Conservation (phyloP, 208 protist genomes). For the Leishmania arabica region DNA sequence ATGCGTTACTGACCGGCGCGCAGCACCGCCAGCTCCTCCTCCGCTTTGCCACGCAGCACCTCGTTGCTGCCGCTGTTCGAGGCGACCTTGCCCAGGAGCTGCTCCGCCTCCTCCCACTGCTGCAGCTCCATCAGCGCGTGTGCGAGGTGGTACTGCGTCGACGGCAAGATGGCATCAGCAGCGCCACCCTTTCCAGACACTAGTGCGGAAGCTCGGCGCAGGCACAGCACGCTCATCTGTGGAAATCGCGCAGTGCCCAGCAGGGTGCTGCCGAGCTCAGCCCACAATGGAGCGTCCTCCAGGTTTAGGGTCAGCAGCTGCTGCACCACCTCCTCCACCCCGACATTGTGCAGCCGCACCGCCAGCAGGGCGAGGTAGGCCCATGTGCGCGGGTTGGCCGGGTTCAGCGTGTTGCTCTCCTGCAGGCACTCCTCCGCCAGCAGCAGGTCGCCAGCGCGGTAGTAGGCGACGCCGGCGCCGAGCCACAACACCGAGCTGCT, state of each 20-base stretch:
- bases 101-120: conserved; percentile 52
- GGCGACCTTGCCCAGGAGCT: conserved; percentile 50
- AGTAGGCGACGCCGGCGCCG: conserved; percentile 86
- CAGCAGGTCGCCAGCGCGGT: conserved; percentile 60
- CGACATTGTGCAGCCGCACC: conserved; percentile 40
- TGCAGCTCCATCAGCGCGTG: conserved; percentile 50
- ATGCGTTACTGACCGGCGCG: not conserved
- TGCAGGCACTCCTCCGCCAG: conserved; percentile 87
- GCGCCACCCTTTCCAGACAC: not conserved
- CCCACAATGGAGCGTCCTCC: conserved; percentile 59
- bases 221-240: conserved; percentile 48
- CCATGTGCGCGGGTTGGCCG: conserved; percentile 87
- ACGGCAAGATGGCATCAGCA: conserved; percentile 21
- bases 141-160: conserved; percentile 67
- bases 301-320: conserved; percentile 66
- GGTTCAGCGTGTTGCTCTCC: conserved; percentile 88
- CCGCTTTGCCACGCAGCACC: conserved; percentile 67
- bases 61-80: conserved; percentile 42
- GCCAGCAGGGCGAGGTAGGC: conserved; percentile 75
- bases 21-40: conserved; percentile 66
- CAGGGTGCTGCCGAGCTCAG: conserved; percentile 78
- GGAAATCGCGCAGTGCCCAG: conserved; percentile 35
- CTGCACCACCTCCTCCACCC: conserved; percentile 67
- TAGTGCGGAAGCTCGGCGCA: conserved; percentile 55
- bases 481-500: conserved; percentile 82